Conservation (phyloP, 108 stramenopile genomes). For the Fistulifera pelliculosa region DNA sequence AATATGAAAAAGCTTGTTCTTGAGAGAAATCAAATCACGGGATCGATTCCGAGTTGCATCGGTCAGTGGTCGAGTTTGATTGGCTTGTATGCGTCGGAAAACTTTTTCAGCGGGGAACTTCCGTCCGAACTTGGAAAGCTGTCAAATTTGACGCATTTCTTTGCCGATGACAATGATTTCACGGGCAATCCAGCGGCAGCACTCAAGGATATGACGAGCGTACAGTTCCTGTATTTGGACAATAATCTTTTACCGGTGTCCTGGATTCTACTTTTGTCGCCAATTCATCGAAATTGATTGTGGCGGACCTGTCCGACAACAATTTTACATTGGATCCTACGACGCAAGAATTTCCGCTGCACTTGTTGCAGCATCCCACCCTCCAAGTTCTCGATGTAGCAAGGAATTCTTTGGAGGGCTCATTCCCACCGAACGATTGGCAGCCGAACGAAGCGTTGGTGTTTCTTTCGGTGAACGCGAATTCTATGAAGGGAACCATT, state of each 20-base stretch:
- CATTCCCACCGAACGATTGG: slow-evolving; percentile 13
- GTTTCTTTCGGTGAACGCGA: neutral
- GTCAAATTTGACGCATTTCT: slow-evolving; percentile 14
- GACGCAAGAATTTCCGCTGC: slow-evolving; percentile 12
- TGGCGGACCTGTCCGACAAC: slow-evolving; percentile 30
- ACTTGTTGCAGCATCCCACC: slow-evolving; percentile 12
- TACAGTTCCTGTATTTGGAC: slow-evolving; percentile 27
- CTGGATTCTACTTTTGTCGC: slow-evolving; percentile 8
- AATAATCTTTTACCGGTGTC: slow-evolving; percentile 22
- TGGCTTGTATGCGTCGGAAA: slow-evolving; percentile 13
- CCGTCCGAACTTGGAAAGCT: neutral
- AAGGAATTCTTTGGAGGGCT: neutral
- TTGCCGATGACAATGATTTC: slow-evolving; percentile 25
- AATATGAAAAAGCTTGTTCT: slow-evolving; percentile 8
- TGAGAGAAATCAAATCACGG: slow-evolving; percentile 14
- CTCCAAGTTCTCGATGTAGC: neutral
- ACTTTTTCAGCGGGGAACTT: neutral
- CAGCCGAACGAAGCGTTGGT: too few species aligned
- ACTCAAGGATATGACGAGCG: slow-evolving; percentile 1
- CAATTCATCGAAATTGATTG: slow-evolving; percentile 7
- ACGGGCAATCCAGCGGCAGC: slow-evolving; percentile 13
- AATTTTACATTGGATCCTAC: slow-evolving; percentile 17
- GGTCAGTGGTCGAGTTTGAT: neutral
- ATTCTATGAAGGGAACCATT: neutral
- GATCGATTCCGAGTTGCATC: slow-evolving; percentile 18